Base-by-base conservation (phyloP, 2,329 filamentous ascomycete species). In the Simplicillium aogashimaense region DNA sequence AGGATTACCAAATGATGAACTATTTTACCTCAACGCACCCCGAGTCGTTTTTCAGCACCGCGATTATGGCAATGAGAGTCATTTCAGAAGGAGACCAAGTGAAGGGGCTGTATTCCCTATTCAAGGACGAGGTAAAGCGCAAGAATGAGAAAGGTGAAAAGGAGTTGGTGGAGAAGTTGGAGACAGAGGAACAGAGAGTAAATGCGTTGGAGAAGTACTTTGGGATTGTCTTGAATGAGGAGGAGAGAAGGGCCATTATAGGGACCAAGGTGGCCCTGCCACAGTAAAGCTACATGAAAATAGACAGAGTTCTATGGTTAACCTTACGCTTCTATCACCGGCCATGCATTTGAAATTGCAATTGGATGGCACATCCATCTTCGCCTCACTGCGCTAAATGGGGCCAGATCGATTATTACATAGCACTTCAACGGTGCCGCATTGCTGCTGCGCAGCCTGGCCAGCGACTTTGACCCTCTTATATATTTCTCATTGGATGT, bases 181-280 rank as follows among this genome's bases (percentile, higher is more conserved):
- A 59, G 39, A 67, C 44, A 2, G 76, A 79, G 51, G 55, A 58
- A 10, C 61, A 76, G 36, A 58, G 76, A 9, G 57, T 75, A 15
- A 44, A 50, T 35, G 72, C 66, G 10, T 51, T 79, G 46, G 59
- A 62, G 33, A 63, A 63, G 46, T 68, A 66, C 47, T 78, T 78
- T 47, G 59, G 54, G 7, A 65, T 80, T 36, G 51, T 58, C 29
- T 53, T 80, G 28, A 62, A 50, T 1, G 54, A 59, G 7, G 55
- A 60, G 41, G 74, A 79, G 47, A 60, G 59, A 36, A 56, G 51
- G 30, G 71, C 65, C 1, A 78, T 79, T 42, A 55, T 47, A 12
- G 69, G 69, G 5, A 59, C 44, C 3, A 51, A 51, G 37, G 40
- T 54, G 29, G 44, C 41, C n/a, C 16, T 43, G 31, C 29, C 12